Conservation (phyloP, 2,329 filamentous ascomycete genomes). For the Teratosphaeria nubilosa region DNA sequence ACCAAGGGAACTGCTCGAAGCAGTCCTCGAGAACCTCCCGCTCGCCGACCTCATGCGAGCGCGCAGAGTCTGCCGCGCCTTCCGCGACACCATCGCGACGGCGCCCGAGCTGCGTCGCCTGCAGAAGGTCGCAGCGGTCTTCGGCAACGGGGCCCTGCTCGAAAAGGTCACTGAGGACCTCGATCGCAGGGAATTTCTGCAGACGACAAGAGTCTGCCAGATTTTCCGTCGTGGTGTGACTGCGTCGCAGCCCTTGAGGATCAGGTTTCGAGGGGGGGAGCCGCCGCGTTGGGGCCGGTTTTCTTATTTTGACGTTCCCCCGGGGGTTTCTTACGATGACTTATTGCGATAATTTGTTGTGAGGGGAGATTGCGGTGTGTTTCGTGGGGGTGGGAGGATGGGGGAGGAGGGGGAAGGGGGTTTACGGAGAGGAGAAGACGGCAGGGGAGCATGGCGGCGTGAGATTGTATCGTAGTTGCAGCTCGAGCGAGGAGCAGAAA, state of each 20-base stretch:
- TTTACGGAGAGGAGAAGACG: not conserved
- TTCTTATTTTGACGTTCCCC: too few relatives aligned
- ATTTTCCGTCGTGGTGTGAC: too few relatives aligned
- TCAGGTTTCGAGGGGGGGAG: too few relatives aligned
- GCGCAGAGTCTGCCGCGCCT: not conserved
- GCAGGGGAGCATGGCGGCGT: too few relatives aligned
- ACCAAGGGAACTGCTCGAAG: not conserved
- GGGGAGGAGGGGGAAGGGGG: too few relatives aligned
- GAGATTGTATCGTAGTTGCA: not conserved
- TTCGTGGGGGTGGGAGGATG: too few relatives aligned
- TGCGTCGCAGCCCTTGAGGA: too few relatives aligned
- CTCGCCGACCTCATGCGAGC: not conserved
- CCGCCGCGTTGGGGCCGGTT: too few relatives aligned
- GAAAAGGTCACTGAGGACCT: slow-evolving; percentile 28
- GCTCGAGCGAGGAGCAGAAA: not conserved
- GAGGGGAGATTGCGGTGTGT: too few relatives aligned
- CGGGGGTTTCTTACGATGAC: too few relatives aligned
- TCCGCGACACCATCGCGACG: not conserved
- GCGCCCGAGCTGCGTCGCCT: not conserved
- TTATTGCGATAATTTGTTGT: too few relatives aligned
- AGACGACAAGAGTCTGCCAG: too few relatives aligned
- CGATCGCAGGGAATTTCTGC: not conserved
- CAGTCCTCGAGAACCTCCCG: not conserved
- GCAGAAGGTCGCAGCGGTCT: slow-evolving; percentile 9
- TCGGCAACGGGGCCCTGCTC: slow-evolving; percentile 52